These are phyloP conservation scores for Coelastrella sp. DNA, from an alignment of 139 green algal species.

Conservation along the genomic window DNA sequence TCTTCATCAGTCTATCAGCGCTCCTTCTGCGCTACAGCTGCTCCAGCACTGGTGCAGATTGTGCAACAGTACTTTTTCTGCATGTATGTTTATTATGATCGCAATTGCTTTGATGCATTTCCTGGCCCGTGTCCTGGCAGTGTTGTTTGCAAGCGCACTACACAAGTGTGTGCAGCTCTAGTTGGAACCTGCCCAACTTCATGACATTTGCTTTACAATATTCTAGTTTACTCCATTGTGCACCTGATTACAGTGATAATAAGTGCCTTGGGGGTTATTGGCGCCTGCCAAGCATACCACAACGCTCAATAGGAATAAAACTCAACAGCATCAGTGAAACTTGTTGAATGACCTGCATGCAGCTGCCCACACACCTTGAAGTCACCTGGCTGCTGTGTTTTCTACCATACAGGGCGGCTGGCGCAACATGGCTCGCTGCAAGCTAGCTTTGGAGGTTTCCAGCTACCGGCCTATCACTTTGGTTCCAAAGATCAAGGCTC, in stretches of 20 bases:
- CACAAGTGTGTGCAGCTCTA: too few species aligned
- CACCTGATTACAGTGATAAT: too few species aligned
- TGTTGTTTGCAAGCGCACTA: too few species aligned
- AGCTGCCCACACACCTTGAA: neutral
- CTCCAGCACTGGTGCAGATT: neutral
- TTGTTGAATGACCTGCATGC: neutral
- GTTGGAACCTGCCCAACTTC: too few species aligned
- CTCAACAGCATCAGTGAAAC: neutral
- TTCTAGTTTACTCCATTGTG: too few species aligned
- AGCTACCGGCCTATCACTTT: constrained; percentile 52
- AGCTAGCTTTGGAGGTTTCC: constrained; percentile 50
- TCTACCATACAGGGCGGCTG: constrained; percentile 54
- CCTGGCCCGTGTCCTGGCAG: too few species aligned
- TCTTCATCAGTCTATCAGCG: neutral
- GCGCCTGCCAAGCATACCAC: neutral
- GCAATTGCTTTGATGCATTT: too few species aligned
- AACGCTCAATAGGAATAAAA: neutral
- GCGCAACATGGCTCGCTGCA: constrained; percentile 48
- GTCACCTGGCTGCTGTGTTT: neutral
- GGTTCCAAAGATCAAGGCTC: constrained; percentile 40
- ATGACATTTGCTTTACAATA: too few species aligned
- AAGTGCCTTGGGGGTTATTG: too few species aligned
- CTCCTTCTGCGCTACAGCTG: neutral
- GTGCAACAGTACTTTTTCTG: neutral
- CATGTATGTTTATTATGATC: too few species aligned